A percentile compares a stretch with the other conserved stretches of the same genome.
phyloP scores from a whole-genome alignment of 2,329 filamentous ascomycete species.

The Neopestalotiopsis rosae region DNA sequence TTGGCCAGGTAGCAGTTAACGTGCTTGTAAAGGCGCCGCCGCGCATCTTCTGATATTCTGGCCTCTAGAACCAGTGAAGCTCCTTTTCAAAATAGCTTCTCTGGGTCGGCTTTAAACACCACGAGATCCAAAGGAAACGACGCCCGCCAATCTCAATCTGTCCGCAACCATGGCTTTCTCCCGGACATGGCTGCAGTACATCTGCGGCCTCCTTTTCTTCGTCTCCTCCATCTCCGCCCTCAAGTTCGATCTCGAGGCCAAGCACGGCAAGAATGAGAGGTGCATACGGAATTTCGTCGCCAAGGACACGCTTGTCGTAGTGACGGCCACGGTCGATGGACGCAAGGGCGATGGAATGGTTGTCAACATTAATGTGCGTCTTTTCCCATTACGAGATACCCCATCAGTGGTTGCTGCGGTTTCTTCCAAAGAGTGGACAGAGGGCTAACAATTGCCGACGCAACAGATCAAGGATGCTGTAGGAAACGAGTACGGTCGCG shows the following conservation, averaged over 20 bases:
- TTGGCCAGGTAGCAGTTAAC: conserved; percentile 2
- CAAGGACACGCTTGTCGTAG: conserved; percentile 91
- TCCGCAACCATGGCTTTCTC: conserved; percentile 50
- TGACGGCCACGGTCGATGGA: conserved; percentile 89
- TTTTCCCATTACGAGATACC: too few relatives aligned
- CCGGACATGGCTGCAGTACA: conserved; percentile 59
- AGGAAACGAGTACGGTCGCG: conserved; percentile 93
- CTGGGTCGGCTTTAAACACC: conserved; percentile 17
- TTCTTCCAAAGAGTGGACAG: background rate
- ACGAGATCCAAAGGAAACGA: conserved; percentile 10
- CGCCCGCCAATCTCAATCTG: background rate
- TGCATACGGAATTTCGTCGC: conserved; percentile 97
- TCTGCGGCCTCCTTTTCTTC: conserved; percentile 64
- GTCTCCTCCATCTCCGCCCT: conserved; percentile 68
- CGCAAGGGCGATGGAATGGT: conserved; percentile 87
- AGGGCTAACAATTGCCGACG: conserved; percentile 17
- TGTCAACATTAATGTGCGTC: conserved; percentile 90
- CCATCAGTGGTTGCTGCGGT: background rate
- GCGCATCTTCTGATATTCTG: conserved; percentile 5
- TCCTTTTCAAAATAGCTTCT: conserved; percentile 6
- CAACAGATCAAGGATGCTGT: conserved; percentile 88
- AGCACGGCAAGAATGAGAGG: conserved; percentile 73
- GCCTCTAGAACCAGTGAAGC: conserved; percentile 7
- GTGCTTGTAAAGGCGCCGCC: background rate
- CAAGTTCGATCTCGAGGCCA: conserved; percentile 90